These are phyloP conservation scores for Ophiosphaerella herpotricha DNA, from an alignment of 2,329 filamentous ascomycete genomes.

Conservation along the genomic window DNA sequence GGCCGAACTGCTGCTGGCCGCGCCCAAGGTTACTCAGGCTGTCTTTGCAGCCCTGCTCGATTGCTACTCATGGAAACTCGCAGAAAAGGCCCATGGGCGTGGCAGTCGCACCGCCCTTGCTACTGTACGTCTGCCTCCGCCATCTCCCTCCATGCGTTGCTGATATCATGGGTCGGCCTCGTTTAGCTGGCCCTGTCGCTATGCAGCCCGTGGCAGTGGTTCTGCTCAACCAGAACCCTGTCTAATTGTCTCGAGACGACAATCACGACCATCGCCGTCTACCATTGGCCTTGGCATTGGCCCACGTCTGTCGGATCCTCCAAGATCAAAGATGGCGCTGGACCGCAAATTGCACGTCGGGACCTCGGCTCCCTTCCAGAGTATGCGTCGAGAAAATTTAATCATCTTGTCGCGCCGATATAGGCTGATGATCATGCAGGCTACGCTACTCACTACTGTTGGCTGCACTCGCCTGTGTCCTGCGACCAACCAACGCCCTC, in stretches of 20 bases:
- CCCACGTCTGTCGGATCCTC: constrained; percentile 25
- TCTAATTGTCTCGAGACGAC: constrained; percentile 95
- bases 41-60: constrained; percentile 78
- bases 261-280: constrained; percentile 77
- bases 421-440: constrained; percentile 37
- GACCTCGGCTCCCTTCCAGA: constrained; percentile 31
- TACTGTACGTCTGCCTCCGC: constrained; percentile 61
- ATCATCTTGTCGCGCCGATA: constrained; percentile 7
- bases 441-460: constrained; percentile 66
- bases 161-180: constrained; percentile 24
- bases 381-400: constrained; percentile 25
- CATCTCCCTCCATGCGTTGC: constrained; percentile 16
- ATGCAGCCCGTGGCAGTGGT: constrained; percentile 93
- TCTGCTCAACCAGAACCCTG: constrained; percentile 88
- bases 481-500: constrained; percentile 86
- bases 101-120: constrained; percentile 68
- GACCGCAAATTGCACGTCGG: constrained; percentile 44
- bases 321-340: constrained; percentile 18
- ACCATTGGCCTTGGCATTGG: constrained; percentile 85
- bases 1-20: constrained; percentile 69
- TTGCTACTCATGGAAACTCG: constrained; percentile 85
- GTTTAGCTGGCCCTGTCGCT: constrained; percentile 70
- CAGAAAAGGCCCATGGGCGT: constrained; percentile 71
- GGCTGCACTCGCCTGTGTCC: constrained; percentile 79
- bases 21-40: constrained; percentile 78